These are phyloP conservation scores for Diddensiella caesifluorescens DNA, from an alignment of 805 yeast species.

Conservation along the genomic window DNA sequence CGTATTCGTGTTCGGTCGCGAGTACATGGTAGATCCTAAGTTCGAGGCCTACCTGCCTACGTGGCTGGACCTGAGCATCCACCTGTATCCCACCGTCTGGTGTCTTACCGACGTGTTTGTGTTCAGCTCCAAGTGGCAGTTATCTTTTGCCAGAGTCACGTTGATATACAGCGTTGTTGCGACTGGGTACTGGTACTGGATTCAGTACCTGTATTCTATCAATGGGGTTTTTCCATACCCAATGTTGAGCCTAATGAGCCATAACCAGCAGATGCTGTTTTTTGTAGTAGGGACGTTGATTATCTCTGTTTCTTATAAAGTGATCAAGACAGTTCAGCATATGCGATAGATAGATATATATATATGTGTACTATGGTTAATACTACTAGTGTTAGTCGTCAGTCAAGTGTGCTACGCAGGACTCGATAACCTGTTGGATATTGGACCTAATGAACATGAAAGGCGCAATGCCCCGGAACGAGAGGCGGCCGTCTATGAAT, in stretches of 20 bases:
- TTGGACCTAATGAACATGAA: background rate
- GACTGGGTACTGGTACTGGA: constrained; percentile 33
- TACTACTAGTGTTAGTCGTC: background rate
- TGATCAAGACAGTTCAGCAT: constrained; percentile 20
- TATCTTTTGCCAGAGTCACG: constrained; percentile 19
- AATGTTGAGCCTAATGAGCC: constrained; percentile 23
- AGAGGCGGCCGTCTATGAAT: constrained; percentile 18
- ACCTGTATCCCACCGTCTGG: constrained; percentile 29
- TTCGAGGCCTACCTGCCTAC: constrained; percentile 21
- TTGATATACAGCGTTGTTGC: constrained; percentile 20
- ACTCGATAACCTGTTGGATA: background rate
- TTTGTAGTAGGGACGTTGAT: constrained; percentile 23
- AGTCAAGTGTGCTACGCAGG: background rate
- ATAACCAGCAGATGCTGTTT: constrained; percentile 20
- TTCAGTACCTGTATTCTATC: constrained; percentile 23
- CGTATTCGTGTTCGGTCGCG: constrained; percentile 22
- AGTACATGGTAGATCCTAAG: constrained; percentile 28
- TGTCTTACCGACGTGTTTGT: constrained; percentile 25
- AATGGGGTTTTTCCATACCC: constrained; percentile 35
- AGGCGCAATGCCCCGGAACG: constrained; percentile 1
- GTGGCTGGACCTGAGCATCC: constrained; percentile 29
- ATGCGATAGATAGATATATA: background rate
- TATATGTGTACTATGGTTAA: background rate
- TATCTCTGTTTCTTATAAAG: constrained; percentile 18
- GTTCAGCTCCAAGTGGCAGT: constrained; percentile 25